These are phyloP conservation scores for Paramecium octaurelia DNA, from an alignment of 73 alveolate species.

Conservation along the genomic window DNA sequence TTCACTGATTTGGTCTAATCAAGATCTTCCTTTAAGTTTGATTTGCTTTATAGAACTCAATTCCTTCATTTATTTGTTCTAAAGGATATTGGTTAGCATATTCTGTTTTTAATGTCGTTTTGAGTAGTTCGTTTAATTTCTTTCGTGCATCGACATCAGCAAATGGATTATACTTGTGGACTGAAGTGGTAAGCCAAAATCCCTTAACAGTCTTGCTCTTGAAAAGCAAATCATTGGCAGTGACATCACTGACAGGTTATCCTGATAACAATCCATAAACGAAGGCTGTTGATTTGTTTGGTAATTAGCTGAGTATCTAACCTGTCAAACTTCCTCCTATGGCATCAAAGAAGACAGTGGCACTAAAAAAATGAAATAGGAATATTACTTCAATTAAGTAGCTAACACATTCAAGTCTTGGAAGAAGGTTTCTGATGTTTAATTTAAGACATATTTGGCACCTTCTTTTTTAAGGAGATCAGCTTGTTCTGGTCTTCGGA, in stretches of 20 bases:
- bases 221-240: constrained; percentile 62
- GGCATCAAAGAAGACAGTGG: constrained; percentile 73
- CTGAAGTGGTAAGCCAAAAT: constrained; percentile 5
- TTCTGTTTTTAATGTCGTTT: neutral
- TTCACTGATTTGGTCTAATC: constrained; percentile 39
- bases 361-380: neutral
- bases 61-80: constrained; percentile 10
- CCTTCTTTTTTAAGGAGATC: constrained; percentile 63
- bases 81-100: constrained; percentile 40
- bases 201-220: constrained; percentile 69
- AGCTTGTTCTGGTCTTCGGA: constrained; percentile 71
- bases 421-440: constrained; percentile 59
- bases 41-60: neutral
- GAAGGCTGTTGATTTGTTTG: constrained; percentile 56
- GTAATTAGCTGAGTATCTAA: constrained; percentile 65
- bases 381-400: constrained; percentile 58
- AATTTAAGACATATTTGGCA: constrained; percentile 68
- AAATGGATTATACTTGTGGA: constrained; percentile 24
- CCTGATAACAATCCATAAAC: constrained; percentile 66
- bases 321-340: constrained; percentile 77
- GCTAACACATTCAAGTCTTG: constrained; percentile 65
- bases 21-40: constrained; percentile 51
- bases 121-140: constrained; percentile 7
- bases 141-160: neutral
- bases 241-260: constrained; percentile 16